Evolutionary conservation across 2,329 filamentous ascomycete genomes (phyloP).

Genomic region (Aspergillus niger): DNA sequence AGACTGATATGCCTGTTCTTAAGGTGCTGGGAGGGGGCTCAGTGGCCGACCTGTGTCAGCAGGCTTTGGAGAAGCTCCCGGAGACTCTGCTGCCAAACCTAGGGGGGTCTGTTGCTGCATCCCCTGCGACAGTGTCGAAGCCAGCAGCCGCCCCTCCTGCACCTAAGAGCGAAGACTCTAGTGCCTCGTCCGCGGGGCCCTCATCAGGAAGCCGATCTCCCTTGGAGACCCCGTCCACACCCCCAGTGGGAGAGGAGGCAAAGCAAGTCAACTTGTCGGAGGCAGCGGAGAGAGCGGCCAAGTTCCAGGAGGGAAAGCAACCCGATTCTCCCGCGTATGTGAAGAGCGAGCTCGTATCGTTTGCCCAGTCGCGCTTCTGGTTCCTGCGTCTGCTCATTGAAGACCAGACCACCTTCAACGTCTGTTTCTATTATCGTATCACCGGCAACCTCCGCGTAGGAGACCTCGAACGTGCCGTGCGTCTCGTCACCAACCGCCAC

Average conservation of each 20-base stretch:
- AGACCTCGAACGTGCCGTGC: conserved; percentile 22
- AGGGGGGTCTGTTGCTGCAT: not conserved
- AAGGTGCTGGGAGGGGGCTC: conserved; percentile 45
- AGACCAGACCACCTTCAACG: conserved; percentile 27
- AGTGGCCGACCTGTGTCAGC: not conserved
- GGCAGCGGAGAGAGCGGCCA: not conserved
- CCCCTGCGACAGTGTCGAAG: not conserved
- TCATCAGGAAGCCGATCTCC: too few species aligned
- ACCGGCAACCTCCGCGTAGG: conserved; percentile 23
- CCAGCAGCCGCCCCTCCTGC: not conserved
- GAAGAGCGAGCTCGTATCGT: not conserved
- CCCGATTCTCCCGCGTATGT: too few species aligned
- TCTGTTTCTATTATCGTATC: conserved; percentile 13
- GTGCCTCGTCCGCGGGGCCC: too few species aligned
- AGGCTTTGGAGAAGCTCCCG: not conserved
- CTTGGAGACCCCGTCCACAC: too few species aligned
- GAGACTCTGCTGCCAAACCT: not conserved
- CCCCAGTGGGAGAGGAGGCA: too few species aligned
- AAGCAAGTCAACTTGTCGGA: not conserved
- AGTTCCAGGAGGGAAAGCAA: too few species aligned
- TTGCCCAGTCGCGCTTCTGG: conserved; percentile 45
- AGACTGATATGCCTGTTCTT: conserved; percentile 51
- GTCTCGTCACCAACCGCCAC: conserved; percentile 21
- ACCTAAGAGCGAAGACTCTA: too few species aligned
- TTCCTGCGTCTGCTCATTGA: conserved; percentile 19